A percentile compares a stretch with the other conserved stretches of the same genome.
phyloP scores from a whole-genome alignment of 495 filamentous ascomycete genomes.

The Trichodelitschia bisporula region DNA sequence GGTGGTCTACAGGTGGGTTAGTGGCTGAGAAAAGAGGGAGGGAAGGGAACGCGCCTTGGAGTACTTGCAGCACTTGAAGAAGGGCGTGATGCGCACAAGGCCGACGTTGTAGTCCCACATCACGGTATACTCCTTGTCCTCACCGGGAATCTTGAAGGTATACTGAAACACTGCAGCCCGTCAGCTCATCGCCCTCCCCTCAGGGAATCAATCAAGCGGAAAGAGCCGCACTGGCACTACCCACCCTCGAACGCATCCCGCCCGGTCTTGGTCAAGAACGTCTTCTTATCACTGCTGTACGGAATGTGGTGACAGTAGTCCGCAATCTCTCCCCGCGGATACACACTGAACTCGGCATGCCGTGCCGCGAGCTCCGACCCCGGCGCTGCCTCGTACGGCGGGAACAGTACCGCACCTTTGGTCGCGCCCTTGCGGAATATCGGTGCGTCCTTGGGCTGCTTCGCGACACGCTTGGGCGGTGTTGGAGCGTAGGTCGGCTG shows the following conservation, averaged over 20 bases:
- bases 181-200: slow-evolving; percentile 2
- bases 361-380: slow-evolving; percentile 27
- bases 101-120: slow-evolving; percentile 97
- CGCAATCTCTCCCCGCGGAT: slow-evolving; percentile 42
- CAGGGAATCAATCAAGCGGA: slow-evolving; percentile 4
- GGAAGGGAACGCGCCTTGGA: slow-evolving; percentile 37
- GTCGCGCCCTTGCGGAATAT: slow-evolving; percentile 30
- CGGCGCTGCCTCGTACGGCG: slow-evolving; percentile 33
- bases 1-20: slow-evolving; percentile 31
- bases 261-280: slow-evolving; percentile 61
- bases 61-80: slow-evolving; percentile 77
- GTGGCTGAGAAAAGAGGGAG: slow-evolving; percentile 5
- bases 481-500: neutral
- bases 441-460: slow-evolving; percentile 33
- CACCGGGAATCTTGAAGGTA: slow-evolving; percentile 47
- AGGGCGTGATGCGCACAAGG: slow-evolving; percentile 80
- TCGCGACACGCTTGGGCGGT: slow-evolving; percentile 17
- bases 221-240: too few relatives aligned
- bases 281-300: slow-evolving; percentile 82
- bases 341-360: slow-evolving; percentile 34
- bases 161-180: slow-evolving; percentile 61
- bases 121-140: slow-evolving; percentile 43
- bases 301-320: slow-evolving; percentile 57
- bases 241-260: slow-evolving; percentile 74
- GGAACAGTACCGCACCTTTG: slow-evolving; percentile 38